Base-by-base conservation (phyloP, 768 basidiomycete species). In the Xerocomus spinulosus region DNA sequence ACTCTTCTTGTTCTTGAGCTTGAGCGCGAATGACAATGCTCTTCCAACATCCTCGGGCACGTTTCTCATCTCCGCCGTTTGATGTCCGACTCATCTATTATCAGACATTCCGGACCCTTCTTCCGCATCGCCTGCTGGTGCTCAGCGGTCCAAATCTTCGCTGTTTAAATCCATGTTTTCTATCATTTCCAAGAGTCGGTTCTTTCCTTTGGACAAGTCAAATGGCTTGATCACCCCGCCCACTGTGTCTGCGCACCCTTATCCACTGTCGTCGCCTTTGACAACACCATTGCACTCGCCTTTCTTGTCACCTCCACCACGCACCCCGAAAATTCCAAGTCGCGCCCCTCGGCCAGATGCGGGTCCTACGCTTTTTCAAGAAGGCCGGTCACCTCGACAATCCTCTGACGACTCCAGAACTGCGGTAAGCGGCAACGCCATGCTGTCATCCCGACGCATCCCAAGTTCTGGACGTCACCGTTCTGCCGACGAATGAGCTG, bases 11-110 rank as follows among this genome's bases (percentile, higher is more conserved):
- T 99, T 99, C 75, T 72, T 99, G 49, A 95, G 92, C 61, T 73
- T 99, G 44, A 94, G 91, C 52, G 95, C 96, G 14, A 98, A 97
- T 54, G 96, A 99, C 64, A 92, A 98, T 59, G 91, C 94, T 2
- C 76, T 98, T 14, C 96, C 96, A 5, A 74, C 75, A 20, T 78
- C 83, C n/a, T 64, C 78, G 24, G 73, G 82, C 80, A 60, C 50
- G 62, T 55, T 50, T 30, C 40, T 26, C 29, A 4, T 29, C 24
- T 44, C 9, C n/a, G 5, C 32, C 13, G 17, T 24, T 26, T 18
- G 18, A 1, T 10, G 25, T 41, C 32, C 13, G 10, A 46, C 45
- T 49, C 2, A 53, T 21, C 1, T 13, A 23, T 21, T 15, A 7
- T 21, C 46, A 61, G 63, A 59, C 30, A 43, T 54, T n/a, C 54